Conservation (phyloP, 768 basidiomycete species). For the Russula virescens region DNA sequence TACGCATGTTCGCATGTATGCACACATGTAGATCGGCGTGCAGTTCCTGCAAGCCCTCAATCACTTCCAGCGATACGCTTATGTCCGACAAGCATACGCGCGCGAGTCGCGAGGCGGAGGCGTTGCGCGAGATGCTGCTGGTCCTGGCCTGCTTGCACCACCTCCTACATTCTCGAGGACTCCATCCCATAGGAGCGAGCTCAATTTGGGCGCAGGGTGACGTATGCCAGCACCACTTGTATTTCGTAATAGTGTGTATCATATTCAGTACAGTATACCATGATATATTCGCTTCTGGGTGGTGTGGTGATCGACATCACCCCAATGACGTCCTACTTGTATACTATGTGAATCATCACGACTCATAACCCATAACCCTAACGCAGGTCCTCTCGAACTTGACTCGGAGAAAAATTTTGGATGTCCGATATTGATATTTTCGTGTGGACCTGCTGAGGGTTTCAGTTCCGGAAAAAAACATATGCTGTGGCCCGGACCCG, state of each 20-base stretch:
- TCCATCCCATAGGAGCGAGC: conserved; percentile 11
- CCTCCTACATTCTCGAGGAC: conserved; percentile 19
- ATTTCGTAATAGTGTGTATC: neutral
- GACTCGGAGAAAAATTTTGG: no score
- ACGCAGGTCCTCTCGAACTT: no score
- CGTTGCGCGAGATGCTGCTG: conserved; percentile 8
- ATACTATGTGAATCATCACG: no score
- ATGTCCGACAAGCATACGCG: conserved; percentile 73
- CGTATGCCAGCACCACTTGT: neutral
- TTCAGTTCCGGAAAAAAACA: no score
- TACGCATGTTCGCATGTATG: neutral
- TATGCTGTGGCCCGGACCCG: no score
- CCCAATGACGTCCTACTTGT: neutral
- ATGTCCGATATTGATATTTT: no score
- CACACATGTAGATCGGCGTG: conserved; percentile 57
- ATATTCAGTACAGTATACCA: neutral
- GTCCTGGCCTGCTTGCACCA: conserved; percentile 10
- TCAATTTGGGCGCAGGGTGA: conserved; percentile 13
- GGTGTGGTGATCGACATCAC: neutral
- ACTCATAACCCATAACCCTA: no score
- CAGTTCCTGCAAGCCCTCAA: conserved; percentile 75
- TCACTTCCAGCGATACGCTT: conserved; percentile 86
- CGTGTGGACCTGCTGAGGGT: no score
- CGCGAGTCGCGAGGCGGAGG: conserved; percentile 36
- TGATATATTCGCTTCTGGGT: neutral